Base-by-base conservation (phyloP, 768 basidiomycete genomes). In the Lepiota brunneoincarnata region DNA sequence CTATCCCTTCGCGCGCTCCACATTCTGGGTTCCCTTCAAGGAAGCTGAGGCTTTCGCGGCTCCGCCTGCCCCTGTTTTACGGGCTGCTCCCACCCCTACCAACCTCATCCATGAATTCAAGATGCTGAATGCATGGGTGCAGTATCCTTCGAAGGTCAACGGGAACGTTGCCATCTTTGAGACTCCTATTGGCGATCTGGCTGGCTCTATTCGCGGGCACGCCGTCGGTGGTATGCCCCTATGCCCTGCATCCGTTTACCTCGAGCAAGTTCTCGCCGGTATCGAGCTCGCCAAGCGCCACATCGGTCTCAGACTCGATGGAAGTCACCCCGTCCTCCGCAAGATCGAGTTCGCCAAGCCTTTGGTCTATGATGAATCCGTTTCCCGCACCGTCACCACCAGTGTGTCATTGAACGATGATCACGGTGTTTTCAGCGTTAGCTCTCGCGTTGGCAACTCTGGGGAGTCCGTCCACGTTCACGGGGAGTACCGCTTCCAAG, bases 201-300 rank as follows among this genome's bases (percentile, higher is more conserved):
- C 72, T n/a, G 56, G 60, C 11, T 75, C 72, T 53, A 82, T 89
- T 5, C 57, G 66, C 18, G 85, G 85, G 0, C 87, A 89, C 54
- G 70, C 62, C 15, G 85, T 89, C 6, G 79, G 73, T 5, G 81
- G 75, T 4, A 49, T 74, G 28, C 72, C 82, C 0, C 72, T 87
- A 3, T 87, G 86, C 58, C 86, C 87, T 5, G 86, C 83, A 1
- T 86, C 85, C 0, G 76, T 87, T 2, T 86, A 87, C 58, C 61
- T 83, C 67, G 69, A 54, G 26, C 53, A 54, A 31, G 53, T 48
- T 15, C 24, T 54, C 10, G 84, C 87, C 57, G 75, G 82, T 35
- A 78, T 72, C 0, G 53, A 48, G 24, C 39, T 54, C 31, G 45
- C 45, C 18, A 54, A 41, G 45, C 53, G 46, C 18, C 17, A 47